Evolutionary conservation across 495 filamentous ascomycete genomes (phyloP), one percentile per base, ranked within the genome.

Genomic region (Ramalina intermedia): DNA sequence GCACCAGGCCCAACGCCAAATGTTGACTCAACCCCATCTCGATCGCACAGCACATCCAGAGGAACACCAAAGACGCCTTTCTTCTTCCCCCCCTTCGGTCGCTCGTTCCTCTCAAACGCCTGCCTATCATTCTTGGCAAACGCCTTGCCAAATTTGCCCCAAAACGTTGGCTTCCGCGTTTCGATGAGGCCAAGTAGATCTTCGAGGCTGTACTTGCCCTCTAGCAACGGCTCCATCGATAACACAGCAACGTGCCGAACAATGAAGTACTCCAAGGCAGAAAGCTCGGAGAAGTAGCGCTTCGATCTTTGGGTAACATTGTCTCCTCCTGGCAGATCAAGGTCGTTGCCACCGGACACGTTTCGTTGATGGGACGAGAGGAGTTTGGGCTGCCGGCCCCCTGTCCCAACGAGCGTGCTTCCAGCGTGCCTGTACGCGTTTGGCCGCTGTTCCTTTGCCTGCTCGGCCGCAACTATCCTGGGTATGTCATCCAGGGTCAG

Each of bases 401-500:
- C 65, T 29, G 63, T 62, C 3, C 60, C 61, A 57, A 94, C 79
- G 21, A 91, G 71, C 51, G 86, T 80, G 42, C 82, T 79, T 33
- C 85, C 78, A 14, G 81, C 79, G 57, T 86, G 84, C 51, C 73
- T 81, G 52, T 78, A 83, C 35, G 87, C 87, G 58, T 85, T 93
- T 16, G 87, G 81, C 47, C 87, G 78, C 61, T 94, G 89, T 60
- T 94, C 89, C 60, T 83, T 81, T 24, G 91, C 89, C 66, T 96
- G 91, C 57, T 96, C 87, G 8, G 90, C 86, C 2, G 91, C 91
- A 39, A 96, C 86, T 54, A 99, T 93, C 52, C 90, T 75, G n/a
- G 91, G 90, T 52, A 99, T 96, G 60, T 99, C 91, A 63, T 96
- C 91, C 48, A 99, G 69, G 5, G 88, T 95, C 33, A 96, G 70